Evolutionary conservation across 1,284 basidiomycete species (phyloP).

Genomic region (Gomphus sp.): DNA sequence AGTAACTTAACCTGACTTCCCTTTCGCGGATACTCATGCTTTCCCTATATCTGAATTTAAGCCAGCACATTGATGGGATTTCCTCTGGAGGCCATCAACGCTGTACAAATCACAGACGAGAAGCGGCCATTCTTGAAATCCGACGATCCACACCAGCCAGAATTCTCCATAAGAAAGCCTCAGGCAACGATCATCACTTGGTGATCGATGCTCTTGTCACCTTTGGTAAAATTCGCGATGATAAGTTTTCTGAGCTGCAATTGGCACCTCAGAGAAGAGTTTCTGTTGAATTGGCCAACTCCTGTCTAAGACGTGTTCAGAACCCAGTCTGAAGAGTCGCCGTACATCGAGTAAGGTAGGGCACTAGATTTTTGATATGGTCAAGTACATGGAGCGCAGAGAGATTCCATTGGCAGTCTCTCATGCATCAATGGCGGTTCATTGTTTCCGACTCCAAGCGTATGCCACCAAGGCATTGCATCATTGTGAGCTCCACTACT

Average conservation of each 20-base stretch:
- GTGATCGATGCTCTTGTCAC: conserved; percentile 56
- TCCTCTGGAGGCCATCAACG: conserved; percentile 4
- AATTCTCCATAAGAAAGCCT: conserved; percentile 43
- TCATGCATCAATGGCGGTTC: conserved; percentile 19
- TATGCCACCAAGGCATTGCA: conserved; percentile 50
- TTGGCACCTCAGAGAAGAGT: not conserved
- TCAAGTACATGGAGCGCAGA: conserved; percentile 59
- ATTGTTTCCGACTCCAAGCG: conserved; percentile 46
- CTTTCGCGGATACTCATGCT: not conserved
- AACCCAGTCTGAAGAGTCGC: too few species aligned
- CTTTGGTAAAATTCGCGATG: too few species aligned
- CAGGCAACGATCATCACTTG: conserved; percentile 41
- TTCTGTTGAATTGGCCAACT: too few species aligned
- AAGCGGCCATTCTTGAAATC: conserved; percentile 20
- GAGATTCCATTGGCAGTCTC: conserved; percentile 49
- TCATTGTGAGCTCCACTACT: conserved; percentile 55
- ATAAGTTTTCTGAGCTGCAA: too few species aligned
- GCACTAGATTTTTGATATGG: conserved; percentile 48
- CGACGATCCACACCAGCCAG: conserved; percentile 21
- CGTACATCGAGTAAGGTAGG: conserved; percentile 28
- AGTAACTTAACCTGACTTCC: not conserved
- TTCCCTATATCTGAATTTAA: not conserved
- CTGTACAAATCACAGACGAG: not conserved
- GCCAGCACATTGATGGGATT: not conserved
- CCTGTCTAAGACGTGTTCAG: too few species aligned